Evolutionary conservation across 2,329 filamentous ascomycete genomes (phyloP).

Genomic region (Fusarium temperatum): DNA sequence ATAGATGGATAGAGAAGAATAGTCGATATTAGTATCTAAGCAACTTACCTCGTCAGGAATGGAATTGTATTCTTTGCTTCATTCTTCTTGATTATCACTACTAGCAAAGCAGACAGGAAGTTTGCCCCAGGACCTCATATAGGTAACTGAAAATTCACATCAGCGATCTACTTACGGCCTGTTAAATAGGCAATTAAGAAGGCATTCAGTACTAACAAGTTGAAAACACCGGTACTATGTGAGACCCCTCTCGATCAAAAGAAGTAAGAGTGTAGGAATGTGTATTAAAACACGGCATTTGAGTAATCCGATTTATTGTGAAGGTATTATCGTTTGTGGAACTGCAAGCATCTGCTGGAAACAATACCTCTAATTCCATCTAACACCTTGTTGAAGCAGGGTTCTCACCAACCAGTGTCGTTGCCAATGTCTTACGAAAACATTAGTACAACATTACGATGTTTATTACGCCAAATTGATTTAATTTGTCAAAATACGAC

Average conservation of each 20-base stretch:
- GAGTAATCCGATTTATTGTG: not conserved
- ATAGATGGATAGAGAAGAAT: not conserved
- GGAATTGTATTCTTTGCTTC: not conserved
- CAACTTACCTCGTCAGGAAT: too few relatives aligned
- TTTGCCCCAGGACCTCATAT: not conserved
- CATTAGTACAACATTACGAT: not conserved
- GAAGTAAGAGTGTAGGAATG: not conserved
- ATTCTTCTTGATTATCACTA: not conserved
- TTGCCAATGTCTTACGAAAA: not conserved
- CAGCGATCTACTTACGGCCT: not conserved
- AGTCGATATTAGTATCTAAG: not conserved
- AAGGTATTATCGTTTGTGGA: not conserved
- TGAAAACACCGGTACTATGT: not conserved
- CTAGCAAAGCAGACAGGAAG: not conserved
- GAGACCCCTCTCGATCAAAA: not conserved
- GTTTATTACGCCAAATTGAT: not conserved
- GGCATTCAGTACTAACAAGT: not conserved
- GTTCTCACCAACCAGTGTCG: not conserved
- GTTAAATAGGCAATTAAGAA: not conserved
- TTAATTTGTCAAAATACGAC: not conserved
- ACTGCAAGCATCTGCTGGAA: not conserved
- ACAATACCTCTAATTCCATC: not conserved
- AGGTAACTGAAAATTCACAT: not conserved
- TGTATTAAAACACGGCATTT: too few relatives aligned
- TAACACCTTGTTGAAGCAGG: not conserved